Evolutionary conservation across 1,284 basidiomycete species (phyloP).

Genomic region (Cerrena zonata): DNA sequence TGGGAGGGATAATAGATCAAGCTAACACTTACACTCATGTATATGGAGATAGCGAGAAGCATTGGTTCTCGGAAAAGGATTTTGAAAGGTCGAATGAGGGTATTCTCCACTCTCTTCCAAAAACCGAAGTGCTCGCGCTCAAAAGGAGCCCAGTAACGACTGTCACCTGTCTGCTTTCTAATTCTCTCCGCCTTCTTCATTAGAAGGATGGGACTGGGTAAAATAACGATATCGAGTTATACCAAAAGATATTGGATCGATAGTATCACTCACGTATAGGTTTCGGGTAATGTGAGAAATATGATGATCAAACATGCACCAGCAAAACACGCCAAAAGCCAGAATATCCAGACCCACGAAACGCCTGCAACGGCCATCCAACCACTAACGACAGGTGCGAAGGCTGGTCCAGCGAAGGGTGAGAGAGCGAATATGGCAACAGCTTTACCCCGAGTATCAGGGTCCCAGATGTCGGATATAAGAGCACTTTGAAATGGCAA

Average conservation of each 20-base stretch:
- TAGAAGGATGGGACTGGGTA: conserved; percentile 42
- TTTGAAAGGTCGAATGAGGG: conserved; percentile 35
- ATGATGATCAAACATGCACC: conserved; percentile 45
- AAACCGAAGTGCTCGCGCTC: conserved; percentile 30
- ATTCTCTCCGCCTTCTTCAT: conserved; percentile 27
- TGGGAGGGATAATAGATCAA: neutral
- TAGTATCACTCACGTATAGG: conserved; percentile 41
- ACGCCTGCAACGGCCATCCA: conserved; percentile 42
- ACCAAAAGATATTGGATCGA: neutral
- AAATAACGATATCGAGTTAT: neutral
- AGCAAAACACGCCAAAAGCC: conserved; percentile 67
- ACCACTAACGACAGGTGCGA: conserved; percentile 65
- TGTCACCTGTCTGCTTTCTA: conserved; percentile 47
- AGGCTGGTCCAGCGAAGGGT: conserved; percentile 68
- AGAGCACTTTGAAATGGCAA: conserved; percentile 22
- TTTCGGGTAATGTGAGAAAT: conserved; percentile 72
- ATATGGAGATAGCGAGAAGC: conserved; percentile 38
- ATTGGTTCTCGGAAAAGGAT: conserved; percentile 42
- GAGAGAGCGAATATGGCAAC: conserved; percentile 38
- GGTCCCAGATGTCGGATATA: conserved; percentile 33
- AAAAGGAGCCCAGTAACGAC: conserved; percentile 43
- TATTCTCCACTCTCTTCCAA: conserved; percentile 26
- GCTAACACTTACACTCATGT: conserved; percentile 37
- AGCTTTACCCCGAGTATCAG: conserved; percentile 31
- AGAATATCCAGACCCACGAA: conserved; percentile 73